phyloP scores from a whole-genome alignment of 208 protist species.

The Trypanosomatidae sp. region DNA sequence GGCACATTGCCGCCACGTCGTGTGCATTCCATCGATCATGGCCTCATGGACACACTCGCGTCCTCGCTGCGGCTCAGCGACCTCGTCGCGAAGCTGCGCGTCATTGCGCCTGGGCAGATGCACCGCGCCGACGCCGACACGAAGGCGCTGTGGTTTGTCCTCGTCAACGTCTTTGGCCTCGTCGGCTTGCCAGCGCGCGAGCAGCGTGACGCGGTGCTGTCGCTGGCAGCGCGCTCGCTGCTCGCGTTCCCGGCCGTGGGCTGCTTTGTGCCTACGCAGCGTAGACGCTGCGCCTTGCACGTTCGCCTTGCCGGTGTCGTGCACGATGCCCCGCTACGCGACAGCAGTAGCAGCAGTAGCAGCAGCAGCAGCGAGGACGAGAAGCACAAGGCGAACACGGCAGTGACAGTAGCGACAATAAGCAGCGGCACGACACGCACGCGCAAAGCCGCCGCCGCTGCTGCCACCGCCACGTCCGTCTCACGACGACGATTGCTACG shows the following conservation, averaged over 20 bases:
- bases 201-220: constrained; percentile 41
- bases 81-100: constrained; percentile 48
- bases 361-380: too few species aligned
- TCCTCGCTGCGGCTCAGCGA: constrained; percentile 43
- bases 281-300: constrained; percentile 12
- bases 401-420: too few species aligned
- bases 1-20: not conserved
- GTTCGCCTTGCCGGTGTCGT: constrained; percentile 57
- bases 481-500: too few species aligned
- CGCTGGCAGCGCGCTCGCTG: constrained; percentile 34
- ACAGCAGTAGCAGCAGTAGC: too few species aligned
- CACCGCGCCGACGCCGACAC: constrained; percentile 81
- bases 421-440: too few species aligned
- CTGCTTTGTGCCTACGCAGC: constrained; percentile 50
- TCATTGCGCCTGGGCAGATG: constrained; percentile 43
- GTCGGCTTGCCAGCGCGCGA: constrained; percentile 6
- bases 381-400: too few species aligned
- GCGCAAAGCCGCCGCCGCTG: too few species aligned
- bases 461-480: too few species aligned
- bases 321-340: constrained; percentile 12
- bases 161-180: constrained; percentile 40
- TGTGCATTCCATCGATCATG: constrained; percentile 8
- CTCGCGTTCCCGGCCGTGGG: constrained; percentile 32
- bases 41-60: constrained; percentile 36
- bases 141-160: constrained; percentile 73